Base-by-base conservation (phyloP, 495 filamentous ascomycete genomes). In the Hypoxylon crocopeplum region DNA sequence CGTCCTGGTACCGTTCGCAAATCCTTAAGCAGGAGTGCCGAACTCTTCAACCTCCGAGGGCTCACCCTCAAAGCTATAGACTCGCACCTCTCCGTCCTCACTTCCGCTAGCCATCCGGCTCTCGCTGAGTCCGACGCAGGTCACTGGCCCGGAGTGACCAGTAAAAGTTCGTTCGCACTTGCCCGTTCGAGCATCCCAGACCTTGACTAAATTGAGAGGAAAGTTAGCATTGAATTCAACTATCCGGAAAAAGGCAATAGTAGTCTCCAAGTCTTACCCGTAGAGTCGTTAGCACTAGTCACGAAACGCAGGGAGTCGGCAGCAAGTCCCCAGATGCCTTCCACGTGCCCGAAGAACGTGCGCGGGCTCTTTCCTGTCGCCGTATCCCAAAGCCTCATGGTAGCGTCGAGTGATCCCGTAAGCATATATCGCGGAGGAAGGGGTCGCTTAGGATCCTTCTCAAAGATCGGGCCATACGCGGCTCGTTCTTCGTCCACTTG, bases 281-380 rank as follows among this genome's bases (percentile, higher is more conserved):
- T 97, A 30, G 89, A 85, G 73, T 99, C 94, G 72, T 97, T 88
- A 27, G 90, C 88, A 8, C 93, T 94, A 47, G 87, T 89, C 27
- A 97, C 91, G 22, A 96, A 84, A 12, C 94, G 85, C 27, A 99
- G 78, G 0, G 89, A 92, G 69, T 99, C 95, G 1, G 90, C 95
- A 1, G 90, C 93, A 4, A 99, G 81, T 7, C 90, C 88, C 94
- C 94, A 99, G 17, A 99, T 87, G 19, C 94, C 94, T 70, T 98
- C 94, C 17, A 99, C 78, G 61, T 99, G 94, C 0, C 94, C 94
- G 56, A 98, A 99, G 75, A 96, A 93, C 3, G 91, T 97, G 46
- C 90, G 90, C 7, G 96, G 76, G 66, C 91, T 96, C 59, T 81
- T 78, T 38, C 89, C 92, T 5, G 86, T 91, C 34, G 83, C 83